phyloP scores from a whole-genome alignment of 2,329 filamentous ascomycete genomes.

The Talaromyces sp. region DNA sequence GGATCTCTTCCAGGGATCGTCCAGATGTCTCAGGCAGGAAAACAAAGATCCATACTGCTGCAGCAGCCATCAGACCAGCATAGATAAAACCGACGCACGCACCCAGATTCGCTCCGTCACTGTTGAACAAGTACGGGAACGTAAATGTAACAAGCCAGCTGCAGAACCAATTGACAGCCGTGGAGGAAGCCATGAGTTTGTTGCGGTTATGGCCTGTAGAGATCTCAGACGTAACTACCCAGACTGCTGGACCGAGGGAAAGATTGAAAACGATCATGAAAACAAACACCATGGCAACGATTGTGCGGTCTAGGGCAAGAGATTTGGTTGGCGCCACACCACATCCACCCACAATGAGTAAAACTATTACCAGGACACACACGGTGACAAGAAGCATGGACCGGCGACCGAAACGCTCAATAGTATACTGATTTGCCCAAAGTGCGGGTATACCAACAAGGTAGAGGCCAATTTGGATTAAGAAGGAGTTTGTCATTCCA shows the following conservation, averaged over 20 bases:
- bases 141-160: constrained; percentile 71
- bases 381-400: constrained; percentile 74
- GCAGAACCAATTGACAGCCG: constrained; percentile 88
- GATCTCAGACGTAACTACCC: constrained; percentile 77
- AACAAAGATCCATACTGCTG: constrained; percentile 39
- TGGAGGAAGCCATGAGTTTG: constrained; percentile 79
- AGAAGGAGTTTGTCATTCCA: constrained; percentile 75
- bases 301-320: constrained; percentile 56
- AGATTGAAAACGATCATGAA: constrained; percentile 90
- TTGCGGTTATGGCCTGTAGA: constrained; percentile 85
- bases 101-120: constrained; percentile 39
- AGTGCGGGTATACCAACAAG: constrained; percentile 84
- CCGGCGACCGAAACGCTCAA: constrained; percentile 78
- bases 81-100: constrained; percentile 74
- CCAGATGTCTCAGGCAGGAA: constrained; percentile 54
- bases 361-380: constrained; percentile 75
- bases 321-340: constrained; percentile 53
- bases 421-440: constrained; percentile 79
- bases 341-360: constrained; percentile 79
- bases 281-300: constrained; percentile 63
- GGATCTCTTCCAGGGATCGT: constrained; percentile 53
- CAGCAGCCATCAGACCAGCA: constrained; percentile 28
- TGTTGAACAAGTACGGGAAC: constrained; percentile 65
- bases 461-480: constrained; percentile 80
- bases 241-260: constrained; percentile 75